These are phyloP conservation scores for Benincasa hispida DNA, from an alignment of 306 rosid species.

Conservation along the genomic window DNA sequence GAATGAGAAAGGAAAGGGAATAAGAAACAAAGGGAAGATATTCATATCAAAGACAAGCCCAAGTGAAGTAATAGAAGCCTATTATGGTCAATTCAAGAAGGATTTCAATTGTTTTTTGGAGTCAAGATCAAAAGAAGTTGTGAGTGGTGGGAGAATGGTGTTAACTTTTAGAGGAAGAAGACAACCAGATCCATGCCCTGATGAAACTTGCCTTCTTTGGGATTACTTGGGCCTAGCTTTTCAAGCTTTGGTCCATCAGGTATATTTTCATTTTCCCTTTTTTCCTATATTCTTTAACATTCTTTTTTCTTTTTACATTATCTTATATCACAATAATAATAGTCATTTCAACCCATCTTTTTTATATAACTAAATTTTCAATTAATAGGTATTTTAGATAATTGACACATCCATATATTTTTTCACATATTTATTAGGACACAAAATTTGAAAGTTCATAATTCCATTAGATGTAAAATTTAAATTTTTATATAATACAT, in stretches of 20 bases:
- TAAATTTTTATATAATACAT: no score
- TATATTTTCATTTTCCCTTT: not conserved
- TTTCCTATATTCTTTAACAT: no score
- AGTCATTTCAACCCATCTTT: not conserved
- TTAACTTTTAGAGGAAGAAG: conserved; percentile 22
- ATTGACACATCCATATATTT: no score
- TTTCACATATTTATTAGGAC: no score
- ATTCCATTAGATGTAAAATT: no score
- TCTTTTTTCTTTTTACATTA: no score
- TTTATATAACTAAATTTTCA: no score
- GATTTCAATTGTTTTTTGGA: conserved; percentile 26
- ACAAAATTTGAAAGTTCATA: no score
- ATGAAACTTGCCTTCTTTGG: not conserved
- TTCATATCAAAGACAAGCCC: conserved; percentile 20
- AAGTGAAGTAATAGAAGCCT: conserved; percentile 12
- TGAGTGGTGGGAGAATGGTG: conserved; percentile 28
- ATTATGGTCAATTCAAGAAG: conserved; percentile 19
- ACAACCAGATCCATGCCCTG: conserved; percentile 4
- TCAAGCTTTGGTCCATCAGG: not conserved
- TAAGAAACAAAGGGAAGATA: conserved; percentile 19
- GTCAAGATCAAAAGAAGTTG: conserved; percentile 28
- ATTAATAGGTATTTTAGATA: no score
- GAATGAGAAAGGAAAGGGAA: not conserved
- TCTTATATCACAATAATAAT: no score
- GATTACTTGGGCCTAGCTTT: conserved; percentile 16